phyloP scores from a whole-genome alignment of 352 stramenopile genomes.

The Globisporangium barbulae region DNA sequence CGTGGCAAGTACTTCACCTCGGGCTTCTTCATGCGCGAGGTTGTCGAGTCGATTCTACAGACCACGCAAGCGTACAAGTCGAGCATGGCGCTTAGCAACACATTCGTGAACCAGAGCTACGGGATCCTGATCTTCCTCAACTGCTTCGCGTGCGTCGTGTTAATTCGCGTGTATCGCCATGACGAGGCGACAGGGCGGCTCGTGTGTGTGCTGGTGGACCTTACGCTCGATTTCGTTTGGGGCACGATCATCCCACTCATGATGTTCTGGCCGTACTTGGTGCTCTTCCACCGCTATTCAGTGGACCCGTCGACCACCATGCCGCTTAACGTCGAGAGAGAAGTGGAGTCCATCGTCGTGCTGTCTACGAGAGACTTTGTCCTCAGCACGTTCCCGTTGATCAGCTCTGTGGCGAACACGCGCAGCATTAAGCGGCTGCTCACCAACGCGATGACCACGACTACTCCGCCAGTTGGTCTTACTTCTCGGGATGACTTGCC shows the following conservation, averaged over 20 bases:
- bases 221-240: not conserved
- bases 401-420: not conserved
- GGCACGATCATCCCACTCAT: not conserved
- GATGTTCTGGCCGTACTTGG: slow-evolving; percentile 2
- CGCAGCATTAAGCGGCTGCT: not conserved
- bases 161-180: not conserved
- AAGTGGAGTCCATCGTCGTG: slow-evolving; percentile 3
- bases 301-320: not conserved
- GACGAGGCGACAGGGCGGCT: not conserved
- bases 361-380: not conserved
- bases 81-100: slow-evolving; percentile 5
- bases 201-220: not conserved
- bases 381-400: not conserved
- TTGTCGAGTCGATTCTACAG: slow-evolving; percentile 2
- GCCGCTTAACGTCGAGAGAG: not conserved
- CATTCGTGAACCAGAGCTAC: slow-evolving; percentile 11
- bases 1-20: not conserved
- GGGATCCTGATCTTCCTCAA: slow-evolving; percentile 12
- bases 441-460: not conserved
- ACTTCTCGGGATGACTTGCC: not conserved
- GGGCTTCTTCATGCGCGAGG: not conserved
- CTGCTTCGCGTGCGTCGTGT: not conserved
- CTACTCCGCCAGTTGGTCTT: not conserved
- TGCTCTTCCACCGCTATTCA: not conserved
- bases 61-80: slow-evolving; percentile 1